These are phyloP conservation scores for Gnaphalium uliginosum DNA, from an alignment of 129 eudicot species.

Conservation along the genomic window DNA sequence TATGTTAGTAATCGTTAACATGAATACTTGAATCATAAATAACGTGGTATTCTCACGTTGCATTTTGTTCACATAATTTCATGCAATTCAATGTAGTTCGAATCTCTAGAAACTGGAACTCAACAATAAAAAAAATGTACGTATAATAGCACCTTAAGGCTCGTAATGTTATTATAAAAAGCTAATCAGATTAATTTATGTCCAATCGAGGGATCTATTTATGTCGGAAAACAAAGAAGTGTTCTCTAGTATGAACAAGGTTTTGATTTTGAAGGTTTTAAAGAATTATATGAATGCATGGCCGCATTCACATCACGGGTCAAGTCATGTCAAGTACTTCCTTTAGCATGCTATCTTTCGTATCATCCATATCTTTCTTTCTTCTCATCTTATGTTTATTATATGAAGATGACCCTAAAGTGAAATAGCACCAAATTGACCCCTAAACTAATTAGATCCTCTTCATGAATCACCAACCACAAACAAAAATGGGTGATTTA, in stretches of 20 bases:
- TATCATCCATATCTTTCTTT: not conserved
- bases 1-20: no score
- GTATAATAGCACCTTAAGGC: no score
- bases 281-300: constrained; percentile 22
- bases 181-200: not conserved
- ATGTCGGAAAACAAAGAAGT: constrained; percentile 20
- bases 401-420: constrained; percentile 11
- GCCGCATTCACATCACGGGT: constrained; percentile 26
- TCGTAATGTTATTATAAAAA: no score
- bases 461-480: constrained; percentile 25
- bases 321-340: constrained; percentile 29
- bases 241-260: not conserved
- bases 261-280: not conserved
- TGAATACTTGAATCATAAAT: no score
- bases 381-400: not conserved
- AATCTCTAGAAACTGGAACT: no score
- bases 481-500: constrained; percentile 22
- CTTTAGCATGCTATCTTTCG: constrained; percentile 1
- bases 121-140: no score
- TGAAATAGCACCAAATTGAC: not conserved
- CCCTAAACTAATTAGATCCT: constrained; percentile 7
- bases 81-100: no score
- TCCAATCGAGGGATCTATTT: not conserved
- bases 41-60: no score
- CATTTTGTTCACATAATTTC: no score